Evolutionary conservation across 2,329 filamentous ascomycete species (phyloP).

Genomic region (Pseudopithomyces chartarum): DNA sequence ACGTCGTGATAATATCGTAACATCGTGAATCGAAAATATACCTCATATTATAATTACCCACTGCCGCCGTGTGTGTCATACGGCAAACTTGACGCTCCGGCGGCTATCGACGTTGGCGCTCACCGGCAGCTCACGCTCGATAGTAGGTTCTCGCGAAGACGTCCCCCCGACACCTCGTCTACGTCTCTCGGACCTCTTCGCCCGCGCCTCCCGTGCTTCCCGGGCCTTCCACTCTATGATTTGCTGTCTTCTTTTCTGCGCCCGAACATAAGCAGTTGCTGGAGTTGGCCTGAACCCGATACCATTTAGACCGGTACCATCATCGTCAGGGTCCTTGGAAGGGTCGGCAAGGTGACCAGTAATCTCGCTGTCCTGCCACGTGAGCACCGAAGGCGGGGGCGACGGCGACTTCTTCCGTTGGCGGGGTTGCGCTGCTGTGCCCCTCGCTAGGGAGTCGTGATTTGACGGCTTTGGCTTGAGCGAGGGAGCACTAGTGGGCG

Average conservation of each 20-base stretch:
- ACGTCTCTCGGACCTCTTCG: constrained; percentile 60
- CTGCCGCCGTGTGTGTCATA: constrained; percentile 16
- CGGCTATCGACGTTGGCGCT: constrained; percentile 19
- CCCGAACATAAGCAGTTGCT: constrained; percentile 61
- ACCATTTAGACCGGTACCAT: constrained; percentile 68
- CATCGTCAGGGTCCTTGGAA: constrained; percentile 60
- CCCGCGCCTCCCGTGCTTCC: constrained; percentile 63
- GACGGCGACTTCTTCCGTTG: constrained; percentile 34
- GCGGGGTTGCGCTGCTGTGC: constrained; percentile 18
- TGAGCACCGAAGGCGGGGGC: constrained; percentile 44
- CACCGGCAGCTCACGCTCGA: constrained; percentile 32
- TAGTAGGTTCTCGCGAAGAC: constrained; percentile 32
- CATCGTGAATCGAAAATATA: constrained; percentile 6
- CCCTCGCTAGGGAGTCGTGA: constrained; percentile 11
- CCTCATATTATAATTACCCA: constrained; percentile 1
- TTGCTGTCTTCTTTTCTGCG: constrained; percentile 62
- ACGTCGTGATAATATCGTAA: constrained; percentile 12
- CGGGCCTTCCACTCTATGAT: constrained; percentile 63
- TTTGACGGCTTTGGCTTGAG: constrained; percentile 10
- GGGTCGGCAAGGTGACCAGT: constrained; percentile 61
- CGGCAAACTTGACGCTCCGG: constrained; percentile 40
- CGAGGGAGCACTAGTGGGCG: constrained; percentile 11
- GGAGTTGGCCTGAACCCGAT: constrained; percentile 67
- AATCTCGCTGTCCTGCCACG: constrained; percentile 66
- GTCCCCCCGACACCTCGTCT: constrained; percentile 35